Conservation (phyloP, 2,329 filamentous ascomycete species). For the Aspergillus pseudoviridinutans region DNA sequence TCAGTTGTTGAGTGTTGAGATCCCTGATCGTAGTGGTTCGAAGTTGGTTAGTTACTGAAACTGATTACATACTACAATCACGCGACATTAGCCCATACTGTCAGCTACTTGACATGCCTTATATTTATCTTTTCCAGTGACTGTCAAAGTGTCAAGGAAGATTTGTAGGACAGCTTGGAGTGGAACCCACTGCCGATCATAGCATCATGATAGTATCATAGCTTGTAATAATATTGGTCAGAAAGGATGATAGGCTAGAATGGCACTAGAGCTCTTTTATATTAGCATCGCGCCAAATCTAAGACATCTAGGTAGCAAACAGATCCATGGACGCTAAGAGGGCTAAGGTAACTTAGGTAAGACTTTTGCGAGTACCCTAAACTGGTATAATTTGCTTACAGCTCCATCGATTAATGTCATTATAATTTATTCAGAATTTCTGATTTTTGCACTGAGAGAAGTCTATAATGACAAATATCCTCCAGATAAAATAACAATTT, state of each 20-base stretch:
- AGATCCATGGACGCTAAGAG: neutral
- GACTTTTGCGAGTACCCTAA: too few relatives aligned
- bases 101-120: neutral
- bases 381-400: too few relatives aligned
- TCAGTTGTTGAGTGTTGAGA: neutral
- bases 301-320: neutral
- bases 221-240: neutral
- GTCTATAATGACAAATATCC: neutral
- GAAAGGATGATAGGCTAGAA: neutral
- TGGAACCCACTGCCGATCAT: neutral
- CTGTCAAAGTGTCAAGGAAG: neutral
- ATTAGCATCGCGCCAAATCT: neutral
- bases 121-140: neutral
- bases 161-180: neutral
- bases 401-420: too few relatives aligned
- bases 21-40: neutral
- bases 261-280: neutral
- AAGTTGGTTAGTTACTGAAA: neutral
- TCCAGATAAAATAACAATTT: neutral
- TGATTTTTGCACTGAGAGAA: neutral
- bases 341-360: too few relatives aligned
- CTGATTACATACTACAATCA: neutral
- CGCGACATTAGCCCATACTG: neutral
- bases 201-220: neutral
- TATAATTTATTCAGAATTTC: neutral